These are phyloP conservation scores for Pythium phragmitis DNA, from an alignment of 352 stramenopile species.

Conservation along the genomic window DNA sequence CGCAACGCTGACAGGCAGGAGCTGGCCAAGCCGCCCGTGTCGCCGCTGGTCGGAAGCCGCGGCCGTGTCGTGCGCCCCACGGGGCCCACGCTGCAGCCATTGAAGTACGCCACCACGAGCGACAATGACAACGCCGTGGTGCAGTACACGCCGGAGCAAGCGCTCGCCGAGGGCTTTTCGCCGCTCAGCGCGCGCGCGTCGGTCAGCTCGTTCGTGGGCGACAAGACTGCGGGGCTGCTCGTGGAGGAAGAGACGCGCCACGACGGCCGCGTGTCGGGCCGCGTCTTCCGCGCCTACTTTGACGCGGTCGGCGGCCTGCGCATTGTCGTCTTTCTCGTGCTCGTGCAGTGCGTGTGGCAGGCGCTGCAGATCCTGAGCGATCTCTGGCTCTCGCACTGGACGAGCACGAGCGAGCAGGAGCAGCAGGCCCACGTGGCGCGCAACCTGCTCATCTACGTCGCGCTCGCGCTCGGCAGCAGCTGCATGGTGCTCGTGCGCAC, in stretches of 20 bases:
- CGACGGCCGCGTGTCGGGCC: slow-evolving; percentile 33
- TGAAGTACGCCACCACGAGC: background rate
- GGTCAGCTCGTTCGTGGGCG: slow-evolving; percentile 37
- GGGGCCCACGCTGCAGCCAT: slow-evolving; percentile 7
- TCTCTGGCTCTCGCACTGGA: slow-evolving; percentile 69
- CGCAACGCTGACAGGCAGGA: slow-evolving; percentile 40
- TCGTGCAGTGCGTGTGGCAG: background rate
- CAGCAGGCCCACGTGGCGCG: slow-evolving; percentile 64
- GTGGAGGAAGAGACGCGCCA: slow-evolving; percentile 36
- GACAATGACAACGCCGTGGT: slow-evolving; percentile 13
- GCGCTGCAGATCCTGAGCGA: background rate
- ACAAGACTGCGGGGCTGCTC: slow-evolving; percentile 26
- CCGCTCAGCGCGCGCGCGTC: slow-evolving; percentile 28
- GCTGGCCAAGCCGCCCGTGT: slow-evolving; percentile 33
- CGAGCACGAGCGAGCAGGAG: slow-evolving; percentile 64
- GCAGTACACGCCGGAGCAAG: slow-evolving; percentile 30
- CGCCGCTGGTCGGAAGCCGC: slow-evolving; percentile 34
- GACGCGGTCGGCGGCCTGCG: slow-evolving; percentile 20
- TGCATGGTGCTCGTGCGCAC: slow-evolving; percentile 18
- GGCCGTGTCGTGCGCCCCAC: slow-evolving; percentile 9
- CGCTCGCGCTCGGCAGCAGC: background rate
- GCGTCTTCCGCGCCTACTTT: background rate
- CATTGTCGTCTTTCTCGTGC: slow-evolving; percentile 1
- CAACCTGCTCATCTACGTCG: slow-evolving; percentile 26
- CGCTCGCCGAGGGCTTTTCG: slow-evolving; percentile 35